These are phyloP conservation scores for Cutaneotrichosporon sp. DNA, from an alignment of 1,284 basidiomycete species.

Conservation along the genomic window DNA sequence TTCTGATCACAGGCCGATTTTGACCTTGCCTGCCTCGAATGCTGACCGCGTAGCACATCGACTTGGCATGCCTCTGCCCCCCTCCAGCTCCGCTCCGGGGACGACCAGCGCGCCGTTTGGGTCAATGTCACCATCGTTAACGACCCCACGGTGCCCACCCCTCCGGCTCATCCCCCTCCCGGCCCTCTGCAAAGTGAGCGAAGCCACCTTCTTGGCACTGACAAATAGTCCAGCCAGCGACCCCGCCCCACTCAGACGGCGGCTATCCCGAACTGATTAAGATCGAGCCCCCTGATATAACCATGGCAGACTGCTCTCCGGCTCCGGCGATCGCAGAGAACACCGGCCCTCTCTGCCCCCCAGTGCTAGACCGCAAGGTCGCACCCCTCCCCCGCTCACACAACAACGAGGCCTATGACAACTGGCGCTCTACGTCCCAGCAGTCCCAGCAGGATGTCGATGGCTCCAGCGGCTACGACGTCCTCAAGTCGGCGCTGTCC, in stretches of 20 bases:
- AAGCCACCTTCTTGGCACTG: not conserved
- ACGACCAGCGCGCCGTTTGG: not conserved
- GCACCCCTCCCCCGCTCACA: not conserved
- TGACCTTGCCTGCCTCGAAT: too few relatives aligned
- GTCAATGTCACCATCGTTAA: not conserved
- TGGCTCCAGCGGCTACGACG: too few relatives aligned
- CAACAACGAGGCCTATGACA: not conserved
- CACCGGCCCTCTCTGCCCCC: not conserved
- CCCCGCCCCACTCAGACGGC: not conserved
- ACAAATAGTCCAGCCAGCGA: not conserved
- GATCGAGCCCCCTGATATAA: not conserved
- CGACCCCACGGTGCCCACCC: not conserved
- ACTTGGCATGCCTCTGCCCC: not conserved
- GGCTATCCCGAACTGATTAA: not conserved
- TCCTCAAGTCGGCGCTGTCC: not conserved
- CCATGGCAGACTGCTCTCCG: not conserved
- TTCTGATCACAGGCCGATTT: too few relatives aligned
- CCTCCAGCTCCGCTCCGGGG: not conserved
- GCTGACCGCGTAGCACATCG: not conserved
- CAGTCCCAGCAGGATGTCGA: not conserved
- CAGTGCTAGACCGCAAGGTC: not conserved
- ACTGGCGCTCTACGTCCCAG: not conserved
- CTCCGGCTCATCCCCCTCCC: not conserved
- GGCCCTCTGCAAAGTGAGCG: not conserved
- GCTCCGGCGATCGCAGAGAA: not conserved